Base-by-base conservation (phyloP, 768 basidiomycete species). In the Rhodotorula diobovata region DNA sequence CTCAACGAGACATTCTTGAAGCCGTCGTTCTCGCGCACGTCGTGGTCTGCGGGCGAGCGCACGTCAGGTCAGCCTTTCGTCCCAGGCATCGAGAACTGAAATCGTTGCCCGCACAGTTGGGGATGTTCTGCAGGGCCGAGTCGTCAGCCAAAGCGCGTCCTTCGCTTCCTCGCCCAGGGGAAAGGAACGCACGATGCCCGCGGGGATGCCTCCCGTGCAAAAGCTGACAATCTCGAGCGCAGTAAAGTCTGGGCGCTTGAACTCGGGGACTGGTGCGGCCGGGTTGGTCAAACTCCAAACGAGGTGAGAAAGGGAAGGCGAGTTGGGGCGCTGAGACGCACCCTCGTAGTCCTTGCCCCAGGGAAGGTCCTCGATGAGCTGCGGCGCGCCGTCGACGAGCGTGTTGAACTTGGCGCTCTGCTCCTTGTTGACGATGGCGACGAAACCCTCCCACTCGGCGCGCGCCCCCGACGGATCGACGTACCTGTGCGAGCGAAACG, bases 1-100 rank as follows among this genome's bases (percentile, higher is more conserved):
- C 88, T 86, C 37, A 93, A 84, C 0, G 89, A 90, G 50, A 93
- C 91, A 76, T 93, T 93, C 83, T 93, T 93, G 82, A 93, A 93
- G 0, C 92, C 92, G 46, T 84, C 83, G 6, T 86, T 84, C 78
- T 90, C 91, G 54, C 92, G 85, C 71, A 93, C 85, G 69, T 91
- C 86, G 76, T 91, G 55, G 39, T 71, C 67, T 68, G 50, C 37
- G 18, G 4, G 18, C n/a, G n/a, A 12, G 9, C 15, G 56, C 8
- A 41, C 1, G 57, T 58, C 39, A 58, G n/a, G 45, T 6, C 18
- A 32, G 30, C 4, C 21, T 3, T 2, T 4, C 45, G 45, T 15
- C 5, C 10, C 14, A 34, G 41, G 16, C 6, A 18, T 7, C 10
- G 92, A 61, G 76, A 92, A 91, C 76, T 91, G 91, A 34, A 3